Evolutionary conservation across 768 basidiomycete genomes (phyloP).

Genomic region (Hemileccinum rubropunctum): DNA sequence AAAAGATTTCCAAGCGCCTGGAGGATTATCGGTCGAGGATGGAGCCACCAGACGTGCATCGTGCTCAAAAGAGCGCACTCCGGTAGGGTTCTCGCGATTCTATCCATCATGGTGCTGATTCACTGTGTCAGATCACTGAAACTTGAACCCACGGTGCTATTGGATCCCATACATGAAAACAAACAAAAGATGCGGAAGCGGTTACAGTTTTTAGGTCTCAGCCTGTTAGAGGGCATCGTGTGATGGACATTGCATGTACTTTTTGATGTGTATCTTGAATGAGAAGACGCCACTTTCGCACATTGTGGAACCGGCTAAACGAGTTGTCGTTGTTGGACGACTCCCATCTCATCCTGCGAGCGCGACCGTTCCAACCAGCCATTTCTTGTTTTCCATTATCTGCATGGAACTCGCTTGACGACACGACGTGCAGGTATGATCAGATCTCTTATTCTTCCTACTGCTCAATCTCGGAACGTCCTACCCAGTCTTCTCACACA

Average conservation of each 20-base stretch:
- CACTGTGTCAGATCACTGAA: conserved; percentile 19
- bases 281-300: conserved; percentile 3
- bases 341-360: conserved; percentile 10
- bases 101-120: conserved; percentile 2
- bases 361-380: not conserved
- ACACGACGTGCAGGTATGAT: conserved; percentile 23
- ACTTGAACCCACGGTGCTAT: conserved; percentile 26
- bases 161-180: conserved; percentile 12
- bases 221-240: conserved; percentile 20
- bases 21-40: conserved; percentile 20
- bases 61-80: conserved; percentile 23
- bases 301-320: not conserved
- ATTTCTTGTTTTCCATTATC: not conserved
- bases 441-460: not conserved
- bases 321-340: conserved; percentile 5
- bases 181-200: conserved; percentile 3
- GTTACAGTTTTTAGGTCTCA: conserved; percentile 8
- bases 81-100: conserved; percentile 10
- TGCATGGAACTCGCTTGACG: conserved; percentile 31
- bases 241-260: conserved; percentile 2
- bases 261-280: too few relatives aligned
- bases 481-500: conserved; percentile 27
- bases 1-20: conserved; percentile 28
- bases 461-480: not conserved
- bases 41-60: conserved; percentile 15